A percentile compares a stretch with the other conserved stretches of the same genome.
Evolutionary conservation across 2,329 filamentous ascomycete species (phyloP).

Genomic region (Pyrenophora seminiperda): DNA sequence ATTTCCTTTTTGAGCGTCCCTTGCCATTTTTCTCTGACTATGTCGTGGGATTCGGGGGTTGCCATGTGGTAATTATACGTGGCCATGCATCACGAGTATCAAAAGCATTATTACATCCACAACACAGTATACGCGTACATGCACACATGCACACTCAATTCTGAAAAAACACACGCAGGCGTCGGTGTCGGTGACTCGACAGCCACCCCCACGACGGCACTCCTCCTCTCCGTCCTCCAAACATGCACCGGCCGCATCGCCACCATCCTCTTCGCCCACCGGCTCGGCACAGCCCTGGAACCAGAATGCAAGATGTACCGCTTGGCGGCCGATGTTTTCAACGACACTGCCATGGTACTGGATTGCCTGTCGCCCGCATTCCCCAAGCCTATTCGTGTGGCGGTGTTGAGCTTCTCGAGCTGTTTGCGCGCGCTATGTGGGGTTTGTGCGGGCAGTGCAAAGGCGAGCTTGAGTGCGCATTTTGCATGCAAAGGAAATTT

Average conservation of each 20-base stretch:
- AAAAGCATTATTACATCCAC: background rate
- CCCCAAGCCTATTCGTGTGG: constrained; percentile 62
- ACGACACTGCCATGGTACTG: constrained; percentile 84
- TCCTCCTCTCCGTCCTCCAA: constrained; percentile 82
- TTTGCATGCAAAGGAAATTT: constrained; percentile 88
- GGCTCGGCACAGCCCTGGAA: constrained; percentile 80
- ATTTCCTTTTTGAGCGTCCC: background rate
- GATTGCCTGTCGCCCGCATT: constrained; percentile 80
- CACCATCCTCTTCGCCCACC: constrained; percentile 85
- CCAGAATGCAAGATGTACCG: constrained; percentile 91
- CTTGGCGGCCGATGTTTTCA: constrained; percentile 85
- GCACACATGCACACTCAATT: background rate
- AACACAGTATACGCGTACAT: background rate
- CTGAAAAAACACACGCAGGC: constrained; percentile 48
- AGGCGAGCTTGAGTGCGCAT: constrained; percentile 88
- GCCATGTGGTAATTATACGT: too few relatives aligned
- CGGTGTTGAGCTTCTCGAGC: constrained; percentile 62
- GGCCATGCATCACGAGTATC: constrained; percentile 1
- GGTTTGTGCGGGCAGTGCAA: constrained; percentile 86
- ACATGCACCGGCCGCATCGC: constrained; percentile 80
- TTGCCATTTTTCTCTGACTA: background rate
- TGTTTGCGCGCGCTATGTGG: constrained; percentile 75
- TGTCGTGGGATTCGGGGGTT: too few relatives aligned
- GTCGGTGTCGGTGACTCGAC: constrained; percentile 84
- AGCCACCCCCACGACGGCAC: constrained; percentile 77